Evolutionary conservation across 164 flowering plant species (phyloP), one percentile per base, ranked within the genome.

Genomic region (Brasenia schreberi): DNA sequence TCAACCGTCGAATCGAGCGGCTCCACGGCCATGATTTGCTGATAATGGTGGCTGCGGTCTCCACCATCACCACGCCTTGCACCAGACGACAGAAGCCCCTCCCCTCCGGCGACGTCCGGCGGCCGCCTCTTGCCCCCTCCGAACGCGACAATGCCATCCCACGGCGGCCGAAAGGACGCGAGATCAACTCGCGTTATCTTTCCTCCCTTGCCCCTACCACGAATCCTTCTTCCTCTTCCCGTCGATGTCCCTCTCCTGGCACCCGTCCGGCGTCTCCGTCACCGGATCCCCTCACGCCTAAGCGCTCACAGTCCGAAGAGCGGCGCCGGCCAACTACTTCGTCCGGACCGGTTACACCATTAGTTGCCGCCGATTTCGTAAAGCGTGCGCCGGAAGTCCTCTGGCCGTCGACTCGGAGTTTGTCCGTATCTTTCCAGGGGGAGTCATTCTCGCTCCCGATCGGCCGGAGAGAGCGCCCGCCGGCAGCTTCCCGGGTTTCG

Each of bases 351-450:
- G 2, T 14, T 6, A 49, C 56, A 9, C 56, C 56, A 9, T 9
- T 4, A 14, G 4, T 14, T 9, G 53, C 53, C 9, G 53, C 53
- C 53, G 39, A 1, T 33, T 33, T 4, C 39, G 66, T 77, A 5
- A 79, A 91, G 0, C 79, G 78, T 12, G 87, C 96, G 7, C 60
- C 90, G 0, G 84, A 84, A 82, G 73, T 86, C 56, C 71, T 87
- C 27, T 75, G 84, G 49, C 87, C 92, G 66, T 87, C 98, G 1
- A 81, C 89, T 3, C 74, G 99, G 76, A 88, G 96, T 60, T 80
- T 92, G 65, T 88, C 97, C 0, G 97, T 94, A 68, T 91, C 99
- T 5, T 94, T 94, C 71, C 97, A 94, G 72, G 99, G 99, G 5
- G 96, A 92, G 68, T 80, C 96, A 5, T 94, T 85, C 74, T 85